Evolutionary conservation across 495 filamentous ascomycete genomes (phyloP).

Genomic region (Neurospora sp.): DNA sequence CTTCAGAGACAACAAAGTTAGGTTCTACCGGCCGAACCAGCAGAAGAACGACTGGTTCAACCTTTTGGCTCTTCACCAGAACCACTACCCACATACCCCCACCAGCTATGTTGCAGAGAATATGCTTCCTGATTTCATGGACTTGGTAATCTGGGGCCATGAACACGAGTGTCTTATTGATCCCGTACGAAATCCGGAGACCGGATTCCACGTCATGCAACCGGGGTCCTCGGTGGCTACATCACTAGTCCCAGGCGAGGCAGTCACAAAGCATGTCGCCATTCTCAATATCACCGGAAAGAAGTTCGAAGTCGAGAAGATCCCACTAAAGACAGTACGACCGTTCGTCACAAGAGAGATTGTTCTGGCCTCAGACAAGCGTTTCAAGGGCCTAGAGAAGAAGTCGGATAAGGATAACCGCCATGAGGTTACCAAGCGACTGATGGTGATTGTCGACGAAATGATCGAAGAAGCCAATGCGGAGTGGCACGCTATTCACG

Average conservation of each 20-base stretch:
- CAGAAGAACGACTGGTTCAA: constrained; percentile 95
- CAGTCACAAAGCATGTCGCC: constrained; percentile 81
- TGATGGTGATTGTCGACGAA: constrained; percentile 68
- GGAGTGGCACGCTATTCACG: constrained; percentile 68
- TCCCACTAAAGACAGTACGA: constrained; percentile 77
- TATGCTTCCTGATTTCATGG: constrained; percentile 84
- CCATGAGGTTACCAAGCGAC: constrained; percentile 62
- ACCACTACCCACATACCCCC: constrained; percentile 82
- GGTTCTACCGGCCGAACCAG: constrained; percentile 75
- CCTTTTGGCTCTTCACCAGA: constrained; percentile 90
- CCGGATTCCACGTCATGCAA: constrained; percentile 90
- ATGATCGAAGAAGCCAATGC: constrained; percentile 77
- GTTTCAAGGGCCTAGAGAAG: constrained; percentile 65
- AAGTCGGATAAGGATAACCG: constrained; percentile 58
- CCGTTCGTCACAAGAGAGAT: constrained; percentile 87
- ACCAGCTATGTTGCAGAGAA: constrained; percentile 90
- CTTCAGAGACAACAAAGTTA: constrained; percentile 86
- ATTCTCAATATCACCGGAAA: constrained; percentile 76
- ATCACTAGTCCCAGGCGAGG: constrained; percentile 81
- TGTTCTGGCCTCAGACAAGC: constrained; percentile 60
- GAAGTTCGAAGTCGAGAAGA: constrained; percentile 70
- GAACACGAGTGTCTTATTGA: constrained; percentile 95
- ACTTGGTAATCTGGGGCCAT: constrained; percentile 93
- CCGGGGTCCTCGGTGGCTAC: constrained; percentile 94
- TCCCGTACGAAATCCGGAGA: constrained; percentile 71